Evolutionary conservation across 805 yeast genomes (phyloP).

Genomic region (Cyberlindnera bimundalis): DNA sequence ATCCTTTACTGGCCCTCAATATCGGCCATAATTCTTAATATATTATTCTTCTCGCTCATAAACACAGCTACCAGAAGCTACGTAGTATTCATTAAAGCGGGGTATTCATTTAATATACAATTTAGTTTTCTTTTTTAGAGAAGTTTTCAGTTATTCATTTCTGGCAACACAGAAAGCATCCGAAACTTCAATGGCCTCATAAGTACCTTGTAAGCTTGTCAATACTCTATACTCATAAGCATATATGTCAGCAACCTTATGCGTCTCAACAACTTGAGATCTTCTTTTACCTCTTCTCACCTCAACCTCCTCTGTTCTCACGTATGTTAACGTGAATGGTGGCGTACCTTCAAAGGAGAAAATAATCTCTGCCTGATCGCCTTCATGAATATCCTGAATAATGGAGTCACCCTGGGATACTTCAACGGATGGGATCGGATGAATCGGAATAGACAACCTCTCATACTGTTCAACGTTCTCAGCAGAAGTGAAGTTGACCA

Average conservation of each 20-base stretch:
- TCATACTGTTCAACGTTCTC: constrained; percentile 32
- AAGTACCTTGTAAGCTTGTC: constrained; percentile 88
- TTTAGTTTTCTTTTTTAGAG: not conserved
- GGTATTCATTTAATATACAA: too few species aligned
- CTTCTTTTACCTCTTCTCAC: constrained; percentile 41
- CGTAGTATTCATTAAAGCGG: too few species aligned
- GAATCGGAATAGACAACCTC: constrained; percentile 38
- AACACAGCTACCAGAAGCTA: too few species aligned
- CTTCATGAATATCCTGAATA: constrained; percentile 85
- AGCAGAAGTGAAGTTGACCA: constrained; percentile 50
- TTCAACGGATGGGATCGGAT: constrained; percentile 74
- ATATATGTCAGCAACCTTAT: constrained; percentile 56
- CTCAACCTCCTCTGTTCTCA: constrained; percentile 56
- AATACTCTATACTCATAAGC: constrained; percentile 64
- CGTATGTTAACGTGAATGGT: constrained; percentile 85
- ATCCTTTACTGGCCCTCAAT: too few species aligned
- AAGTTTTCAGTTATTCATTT: constrained; percentile 27
- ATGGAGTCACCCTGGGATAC: constrained; percentile 74
- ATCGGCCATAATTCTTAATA: too few species aligned
- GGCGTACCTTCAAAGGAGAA: constrained; percentile 85
- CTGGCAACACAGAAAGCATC: constrained; percentile 73
- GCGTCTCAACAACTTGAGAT: constrained; percentile 59
- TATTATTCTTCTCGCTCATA: too few species aligned
- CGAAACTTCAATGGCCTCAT: constrained; percentile 85
- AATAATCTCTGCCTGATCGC: constrained; percentile 85